Evolutionary conservation across 257 asterid genomes (phyloP).

Genomic region (Solanum tacnaense): DNA sequence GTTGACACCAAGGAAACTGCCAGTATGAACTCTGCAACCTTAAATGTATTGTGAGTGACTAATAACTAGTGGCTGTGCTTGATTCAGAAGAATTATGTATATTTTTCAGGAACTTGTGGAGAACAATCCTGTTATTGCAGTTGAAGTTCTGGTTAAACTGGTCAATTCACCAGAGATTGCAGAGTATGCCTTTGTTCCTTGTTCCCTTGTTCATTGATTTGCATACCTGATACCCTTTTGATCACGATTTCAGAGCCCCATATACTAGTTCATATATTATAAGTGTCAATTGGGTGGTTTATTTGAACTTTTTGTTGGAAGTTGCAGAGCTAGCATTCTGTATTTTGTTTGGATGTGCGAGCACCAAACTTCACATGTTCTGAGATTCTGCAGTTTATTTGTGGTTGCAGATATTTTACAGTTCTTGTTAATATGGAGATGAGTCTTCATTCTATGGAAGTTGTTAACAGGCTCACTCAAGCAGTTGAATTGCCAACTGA

Average conservation of each 20-base stretch:
- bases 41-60: slow-evolving; percentile 2
- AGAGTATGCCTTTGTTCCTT: slow-evolving; percentile 44
- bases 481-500: slow-evolving; percentile 96
- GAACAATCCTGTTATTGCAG: slow-evolving; percentile 94
- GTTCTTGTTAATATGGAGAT: slow-evolving; percentile 98
- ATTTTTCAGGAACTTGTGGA: slow-evolving; percentile 78
- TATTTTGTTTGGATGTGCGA: neutral
- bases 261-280: neutral
- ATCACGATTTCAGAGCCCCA: neutral
- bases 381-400: slow-evolving; percentile 6
- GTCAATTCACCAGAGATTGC: slow-evolving; percentile 92
- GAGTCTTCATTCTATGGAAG: slow-evolving; percentile 99
- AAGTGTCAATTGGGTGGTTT: neutral
- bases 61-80: neutral
- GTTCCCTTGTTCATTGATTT: slow-evolving; percentile 4
- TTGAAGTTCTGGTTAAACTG: slow-evolving; percentile 79
- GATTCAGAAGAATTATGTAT: slow-evolving; percentile 4
- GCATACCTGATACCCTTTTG: neutral
- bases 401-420: slow-evolving; percentile 63
- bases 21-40: slow-evolving; percentile 44
- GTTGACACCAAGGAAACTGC: slow-evolving; percentile 84
- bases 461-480: slow-evolving; percentile 91
- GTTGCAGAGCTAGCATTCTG: neutral
- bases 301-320: neutral
- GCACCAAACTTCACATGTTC: neutral